Percentiles rank a stretch among this genome's conserved stretches.
phyloP scores from a whole-genome alignment of 345 rosid species.

The Eucalyptus rudis region DNA sequence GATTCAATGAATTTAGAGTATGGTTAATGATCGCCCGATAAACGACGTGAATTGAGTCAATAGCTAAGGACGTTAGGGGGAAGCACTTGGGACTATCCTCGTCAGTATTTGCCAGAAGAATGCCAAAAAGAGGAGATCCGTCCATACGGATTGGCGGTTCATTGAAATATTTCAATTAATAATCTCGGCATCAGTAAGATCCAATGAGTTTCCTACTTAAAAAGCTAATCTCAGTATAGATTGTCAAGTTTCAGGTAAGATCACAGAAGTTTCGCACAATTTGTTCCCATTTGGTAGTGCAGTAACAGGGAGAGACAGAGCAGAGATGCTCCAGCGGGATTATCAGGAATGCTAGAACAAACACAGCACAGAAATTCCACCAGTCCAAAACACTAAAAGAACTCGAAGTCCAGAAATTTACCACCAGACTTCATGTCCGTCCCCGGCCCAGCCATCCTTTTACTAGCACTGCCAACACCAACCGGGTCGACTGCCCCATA shows the following conservation, averaged over 20 bases:
- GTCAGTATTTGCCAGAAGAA: neutral
- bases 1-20: neutral
- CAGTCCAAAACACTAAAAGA: slow-evolving; percentile 34
- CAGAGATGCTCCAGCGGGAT: neutral
- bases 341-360: neutral
- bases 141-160: neutral
- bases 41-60: neutral
- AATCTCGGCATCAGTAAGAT: neutral
- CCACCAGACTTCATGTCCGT: slow-evolving; percentile 68
- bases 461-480: slow-evolving; percentile 63
- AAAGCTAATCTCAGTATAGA: neutral
- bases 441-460: slow-evolving; percentile 35
- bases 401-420: slow-evolving; percentile 93
- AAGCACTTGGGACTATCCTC: neutral
- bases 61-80: neutral
- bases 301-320: neutral
- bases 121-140: neutral
- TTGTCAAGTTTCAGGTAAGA: neutral
- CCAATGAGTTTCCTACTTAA: neutral
- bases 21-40: neutral
- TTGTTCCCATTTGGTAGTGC: neutral
- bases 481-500: slow-evolving; percentile 47
- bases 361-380: slow-evolving; percentile 7
- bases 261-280: neutral
- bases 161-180: neutral